These are phyloP conservation scores for Cercospora sojina DNA, from an alignment of 2,329 filamentous ascomycete species.

Conservation along the genomic window DNA sequence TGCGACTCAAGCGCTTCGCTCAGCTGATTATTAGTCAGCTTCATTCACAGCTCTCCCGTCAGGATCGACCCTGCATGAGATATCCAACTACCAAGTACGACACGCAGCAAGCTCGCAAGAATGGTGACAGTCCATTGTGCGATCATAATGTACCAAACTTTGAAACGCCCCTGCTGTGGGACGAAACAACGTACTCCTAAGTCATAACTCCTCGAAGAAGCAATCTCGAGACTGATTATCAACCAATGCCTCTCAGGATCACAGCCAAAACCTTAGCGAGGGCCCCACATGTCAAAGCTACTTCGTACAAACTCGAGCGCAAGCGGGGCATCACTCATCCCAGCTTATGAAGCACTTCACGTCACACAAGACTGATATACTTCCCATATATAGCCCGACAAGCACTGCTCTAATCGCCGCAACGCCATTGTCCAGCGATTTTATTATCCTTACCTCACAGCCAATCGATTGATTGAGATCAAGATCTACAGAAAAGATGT, in stretches of 20 bases:
- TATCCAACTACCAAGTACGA: neutral
- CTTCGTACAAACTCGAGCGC: neutral
- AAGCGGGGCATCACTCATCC: neutral
- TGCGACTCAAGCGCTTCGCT: neutral
- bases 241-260: neutral
- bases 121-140: neutral
- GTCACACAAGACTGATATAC: neutral
- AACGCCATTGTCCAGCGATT: neutral
- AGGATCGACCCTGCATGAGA: neutral
- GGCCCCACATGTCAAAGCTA: neutral
- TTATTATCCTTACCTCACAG: neutral
- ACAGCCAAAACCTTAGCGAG: neutral
- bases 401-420: neutral
- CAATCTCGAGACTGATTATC: neutral
- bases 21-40: neutral
- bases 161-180: neutral
- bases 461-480: neutral
- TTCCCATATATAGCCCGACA: neutral
- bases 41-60: neutral
- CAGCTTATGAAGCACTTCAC: neutral
- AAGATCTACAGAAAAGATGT: neutral
- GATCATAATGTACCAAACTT: neutral
- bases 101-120: neutral
- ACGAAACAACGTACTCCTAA: neutral
- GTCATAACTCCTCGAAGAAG: neutral